phyloP scores from a whole-genome alignment of 345 rosid species.

The Citrus maxima region DNA sequence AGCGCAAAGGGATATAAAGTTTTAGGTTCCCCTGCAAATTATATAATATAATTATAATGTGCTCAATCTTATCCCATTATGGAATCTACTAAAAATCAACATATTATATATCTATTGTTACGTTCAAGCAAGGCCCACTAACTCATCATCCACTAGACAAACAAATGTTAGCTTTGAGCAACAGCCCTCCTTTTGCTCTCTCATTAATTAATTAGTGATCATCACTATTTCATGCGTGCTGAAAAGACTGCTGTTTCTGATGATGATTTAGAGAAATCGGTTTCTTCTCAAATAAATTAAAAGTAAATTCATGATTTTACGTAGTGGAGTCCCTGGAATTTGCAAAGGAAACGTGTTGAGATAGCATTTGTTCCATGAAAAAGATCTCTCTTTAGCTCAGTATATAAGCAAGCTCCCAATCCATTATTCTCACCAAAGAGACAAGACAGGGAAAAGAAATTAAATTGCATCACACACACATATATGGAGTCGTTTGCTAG shows the following conservation, averaged over 20 bases:
- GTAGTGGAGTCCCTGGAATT: conserved; percentile 38
- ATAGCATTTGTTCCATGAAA: not conserved
- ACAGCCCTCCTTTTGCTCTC: not conserved
- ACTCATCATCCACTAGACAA: not conserved
- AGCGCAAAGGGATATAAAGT: too few relatives aligned
- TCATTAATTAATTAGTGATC: not conserved
- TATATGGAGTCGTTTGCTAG: not conserved
- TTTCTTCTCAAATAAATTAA: not conserved
- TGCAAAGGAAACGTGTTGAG: conserved; percentile 15
- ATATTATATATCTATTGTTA: not conserved
- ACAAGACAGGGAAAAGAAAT: not conserved
- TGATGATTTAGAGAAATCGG: not conserved
- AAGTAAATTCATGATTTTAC: not conserved
- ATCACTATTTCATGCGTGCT: not conserved
- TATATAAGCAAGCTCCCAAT: conserved; percentile 15
- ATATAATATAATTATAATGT: not conserved
- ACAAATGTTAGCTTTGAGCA: not conserved
- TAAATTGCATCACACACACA: too few relatives aligned
- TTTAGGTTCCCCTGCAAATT: too few relatives aligned
- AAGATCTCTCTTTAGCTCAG: not conserved
- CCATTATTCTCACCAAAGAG: conserved; percentile 3
- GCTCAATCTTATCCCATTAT: not conserved
- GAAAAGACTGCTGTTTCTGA: not conserved
- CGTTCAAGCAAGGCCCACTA: not conserved
- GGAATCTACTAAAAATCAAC: not conserved